Evolutionary conservation across 371 early-diverging fungal species (phyloP).

Genomic region (Haplosporangium sp.): DNA sequence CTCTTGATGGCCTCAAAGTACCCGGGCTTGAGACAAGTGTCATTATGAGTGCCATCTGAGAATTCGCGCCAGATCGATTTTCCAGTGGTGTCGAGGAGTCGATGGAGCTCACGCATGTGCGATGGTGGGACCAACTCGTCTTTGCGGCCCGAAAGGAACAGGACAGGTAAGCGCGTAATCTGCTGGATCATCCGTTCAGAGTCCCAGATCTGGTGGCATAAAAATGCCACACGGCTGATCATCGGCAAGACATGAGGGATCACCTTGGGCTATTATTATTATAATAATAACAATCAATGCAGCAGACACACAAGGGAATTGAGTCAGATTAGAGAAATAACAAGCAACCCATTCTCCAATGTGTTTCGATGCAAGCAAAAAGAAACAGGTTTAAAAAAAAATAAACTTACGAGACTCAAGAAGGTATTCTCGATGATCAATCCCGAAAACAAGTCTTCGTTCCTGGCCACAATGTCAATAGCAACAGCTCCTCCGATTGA

Average conservation of each 20-base stretch:
- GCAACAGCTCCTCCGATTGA: slow-evolving; percentile 98
- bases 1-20: slow-evolving; percentile 81
- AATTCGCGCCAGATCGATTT: slow-evolving; percentile 70
- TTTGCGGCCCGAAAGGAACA: slow-evolving; percentile 84
- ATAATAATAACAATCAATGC: not conserved
- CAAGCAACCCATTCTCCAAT: not conserved
- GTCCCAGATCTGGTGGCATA: slow-evolving; percentile 92
- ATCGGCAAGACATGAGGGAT: slow-evolving; percentile 89
- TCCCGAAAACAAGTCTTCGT: slow-evolving; percentile 81
- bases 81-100: slow-evolving; percentile 66
- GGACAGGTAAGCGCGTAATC: slow-evolving; percentile 79
- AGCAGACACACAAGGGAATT: not conserved
- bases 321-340: not conserved
- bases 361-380: not conserved
- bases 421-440: slow-evolving; percentile 97
- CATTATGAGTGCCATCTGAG: slow-evolving; percentile 89
- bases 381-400: not conserved
- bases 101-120: slow-evolving; percentile 85
- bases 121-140: slow-evolving; percentile 92
- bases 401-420: slow-evolving; percentile 74
- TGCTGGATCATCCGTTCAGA: slow-evolving; percentile 78
- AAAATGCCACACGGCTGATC: slow-evolving; percentile 74
- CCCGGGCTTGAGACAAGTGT: slow-evolving; percentile 87
- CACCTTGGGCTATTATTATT: slow-evolving; percentile 74
- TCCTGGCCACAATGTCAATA: slow-evolving; percentile 83